These are phyloP conservation scores for Withania somnifera DNA, from an alignment of 305 asterid genomes.

Conservation along the genomic window DNA sequence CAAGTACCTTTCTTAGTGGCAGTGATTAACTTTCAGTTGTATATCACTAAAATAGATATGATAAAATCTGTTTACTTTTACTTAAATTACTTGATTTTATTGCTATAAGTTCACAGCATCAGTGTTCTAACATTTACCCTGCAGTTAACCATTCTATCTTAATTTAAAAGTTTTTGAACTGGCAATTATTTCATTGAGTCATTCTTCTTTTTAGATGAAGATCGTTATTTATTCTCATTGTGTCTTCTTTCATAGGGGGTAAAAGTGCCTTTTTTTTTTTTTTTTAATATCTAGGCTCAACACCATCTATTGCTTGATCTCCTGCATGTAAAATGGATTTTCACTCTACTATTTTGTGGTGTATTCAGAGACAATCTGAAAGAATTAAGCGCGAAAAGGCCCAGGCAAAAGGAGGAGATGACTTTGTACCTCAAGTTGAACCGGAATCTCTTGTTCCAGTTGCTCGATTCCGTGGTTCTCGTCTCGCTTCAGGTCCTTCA, in stretches of 20 bases:
- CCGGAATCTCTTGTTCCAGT: constrained; percentile 83
- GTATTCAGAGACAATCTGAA: constrained; percentile 76
- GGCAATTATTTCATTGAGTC: neutral
- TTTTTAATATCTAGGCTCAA: neutral
- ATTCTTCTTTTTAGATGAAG: neutral
- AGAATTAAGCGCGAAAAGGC: constrained; percentile 77
- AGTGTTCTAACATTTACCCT: neutral
- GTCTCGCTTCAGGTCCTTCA: constrained; percentile 86
- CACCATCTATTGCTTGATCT: neutral
- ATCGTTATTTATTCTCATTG: neutral
- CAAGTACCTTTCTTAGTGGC: neutral
- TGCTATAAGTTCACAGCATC: neutral
- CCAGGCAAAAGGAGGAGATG: constrained; percentile 81
- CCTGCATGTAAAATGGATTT: neutral
- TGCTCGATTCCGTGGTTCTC: constrained; percentile 78
- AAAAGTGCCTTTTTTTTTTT: neutral
- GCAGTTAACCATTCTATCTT: neutral
- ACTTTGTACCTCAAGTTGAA: constrained; percentile 54
- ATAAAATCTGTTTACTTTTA: neutral
- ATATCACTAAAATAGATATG: neutral
- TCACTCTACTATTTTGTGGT: constrained; percentile 5
- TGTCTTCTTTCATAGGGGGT: neutral
- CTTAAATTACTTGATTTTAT: neutral
- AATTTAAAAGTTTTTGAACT: neutral
- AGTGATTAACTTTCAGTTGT: neutral